A percentile compares a stretch with the other conserved stretches of the same genome.
Evolutionary conservation across 495 filamentous ascomycete genomes (phyloP).

Genomic region (Lindgomyces ingoldianus): DNA sequence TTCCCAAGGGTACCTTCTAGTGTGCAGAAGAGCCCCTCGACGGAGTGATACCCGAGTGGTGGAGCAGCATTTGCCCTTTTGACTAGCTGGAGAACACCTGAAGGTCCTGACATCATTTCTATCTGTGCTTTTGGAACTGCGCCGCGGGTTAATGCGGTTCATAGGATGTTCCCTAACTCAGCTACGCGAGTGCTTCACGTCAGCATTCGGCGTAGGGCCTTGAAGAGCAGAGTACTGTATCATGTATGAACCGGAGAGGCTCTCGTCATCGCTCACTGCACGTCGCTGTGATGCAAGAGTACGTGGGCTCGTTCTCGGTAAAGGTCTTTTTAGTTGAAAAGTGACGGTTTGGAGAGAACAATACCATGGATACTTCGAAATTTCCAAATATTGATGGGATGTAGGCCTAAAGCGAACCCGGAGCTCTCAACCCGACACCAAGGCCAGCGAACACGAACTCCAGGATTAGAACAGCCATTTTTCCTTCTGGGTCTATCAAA

Average conservation of each 20-base stretch:
- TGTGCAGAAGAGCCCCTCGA: background rate
- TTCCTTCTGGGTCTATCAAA: slow-evolving; percentile 29
- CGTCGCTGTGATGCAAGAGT: too few relatives aligned
- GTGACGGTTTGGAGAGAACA: too few relatives aligned
- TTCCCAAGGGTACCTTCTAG: background rate
- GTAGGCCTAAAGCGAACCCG: slow-evolving; percentile 39
- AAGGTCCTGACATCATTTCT: background rate
- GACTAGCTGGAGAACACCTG: background rate
- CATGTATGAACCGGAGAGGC: too few relatives aligned
- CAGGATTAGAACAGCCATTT: slow-evolving; percentile 37
- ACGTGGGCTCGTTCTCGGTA: too few relatives aligned
- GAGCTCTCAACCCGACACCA: slow-evolving; percentile 26
- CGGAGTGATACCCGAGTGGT: background rate
- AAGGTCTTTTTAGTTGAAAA: too few relatives aligned
- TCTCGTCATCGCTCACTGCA: too few relatives aligned
- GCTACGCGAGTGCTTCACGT: too few relatives aligned
- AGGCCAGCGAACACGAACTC: slow-evolving; percentile 27
- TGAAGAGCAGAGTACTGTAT: too few relatives aligned
- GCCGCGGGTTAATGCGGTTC: background rate
- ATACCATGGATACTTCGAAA: too few relatives aligned
- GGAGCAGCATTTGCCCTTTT: background rate
- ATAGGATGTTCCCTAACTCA: too few relatives aligned
- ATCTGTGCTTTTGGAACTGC: background rate
- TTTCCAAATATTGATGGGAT: too few relatives aligned
- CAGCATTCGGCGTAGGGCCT: too few relatives aligned